phyloP scores from a whole-genome alignment of 139 green algal species.

The Nannochloris sp. region DNA sequence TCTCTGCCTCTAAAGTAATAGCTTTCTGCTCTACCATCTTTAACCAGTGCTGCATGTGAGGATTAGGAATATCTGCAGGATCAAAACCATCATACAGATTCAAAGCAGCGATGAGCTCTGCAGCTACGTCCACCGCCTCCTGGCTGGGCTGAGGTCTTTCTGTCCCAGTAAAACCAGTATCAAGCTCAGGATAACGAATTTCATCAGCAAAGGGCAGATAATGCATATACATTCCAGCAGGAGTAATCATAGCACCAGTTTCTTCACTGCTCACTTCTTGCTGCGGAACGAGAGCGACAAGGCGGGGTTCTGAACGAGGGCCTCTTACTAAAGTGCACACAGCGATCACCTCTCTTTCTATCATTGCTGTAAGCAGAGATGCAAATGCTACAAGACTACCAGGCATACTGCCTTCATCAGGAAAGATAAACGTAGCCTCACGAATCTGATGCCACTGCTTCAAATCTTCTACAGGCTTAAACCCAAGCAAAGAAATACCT shows the following conservation, averaged over 20 bases:
- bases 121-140: constrained; percentile 6
- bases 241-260: neutral
- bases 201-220: constrained; percentile 46
- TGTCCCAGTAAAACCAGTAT: constrained; percentile 18
- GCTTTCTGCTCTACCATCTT: neutral
- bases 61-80: constrained; percentile 18
- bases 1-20: neutral
- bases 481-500: neutral
- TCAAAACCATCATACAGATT: constrained; percentile 13
- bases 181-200: constrained; percentile 33
- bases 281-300: constrained; percentile 52
- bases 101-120: constrained; percentile 14
- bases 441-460: constrained; percentile 54
- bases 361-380: constrained; percentile 36
- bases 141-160: neutral
- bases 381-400: constrained; percentile 51
- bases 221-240: constrained; percentile 41
- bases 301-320: constrained; percentile 5
- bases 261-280: constrained; percentile 23
- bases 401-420: constrained; percentile 39
- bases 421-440: constrained; percentile 54
- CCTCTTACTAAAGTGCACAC: constrained; percentile 1
- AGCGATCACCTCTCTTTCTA: neutral
- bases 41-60: constrained; percentile 24
- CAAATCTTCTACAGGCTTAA: too few relatives aligned